Evolutionary conservation across 768 basidiomycete genomes (phyloP).

Genomic region (Tylopilus plumbeoviolaceoides): DNA sequence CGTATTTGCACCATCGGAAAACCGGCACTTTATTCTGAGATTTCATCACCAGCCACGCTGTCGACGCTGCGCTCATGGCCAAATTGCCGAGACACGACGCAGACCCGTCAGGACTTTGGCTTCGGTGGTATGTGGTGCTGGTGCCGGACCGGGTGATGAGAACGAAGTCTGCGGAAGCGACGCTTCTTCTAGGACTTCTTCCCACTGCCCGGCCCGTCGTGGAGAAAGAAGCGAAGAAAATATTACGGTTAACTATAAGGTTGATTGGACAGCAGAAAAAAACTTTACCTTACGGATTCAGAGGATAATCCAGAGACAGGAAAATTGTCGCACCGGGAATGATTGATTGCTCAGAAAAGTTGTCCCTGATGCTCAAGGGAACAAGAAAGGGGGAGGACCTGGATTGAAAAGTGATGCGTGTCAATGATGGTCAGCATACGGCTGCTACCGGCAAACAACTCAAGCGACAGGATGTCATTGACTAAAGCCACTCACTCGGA

Average conservation of each 20-base stretch:
- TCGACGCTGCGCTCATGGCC: background rate
- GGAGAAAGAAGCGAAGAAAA: constrained; percentile 10
- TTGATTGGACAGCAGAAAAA: background rate
- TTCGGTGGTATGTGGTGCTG: background rate
- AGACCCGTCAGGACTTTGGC: background rate
- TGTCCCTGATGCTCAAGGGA: no score
- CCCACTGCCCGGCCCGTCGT: constrained; percentile 8
- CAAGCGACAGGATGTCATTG: no score
- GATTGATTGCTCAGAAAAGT: no score
- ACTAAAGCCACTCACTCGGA: no score
- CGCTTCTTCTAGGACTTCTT: no score
- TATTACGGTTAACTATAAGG: background rate
- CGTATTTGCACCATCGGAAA: no score
- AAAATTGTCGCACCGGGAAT: background rate
- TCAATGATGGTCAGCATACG: background rate
- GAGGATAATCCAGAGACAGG: background rate
- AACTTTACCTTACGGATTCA: background rate
- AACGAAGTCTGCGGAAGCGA: background rate
- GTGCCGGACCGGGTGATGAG: background rate
- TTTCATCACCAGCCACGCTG: background rate
- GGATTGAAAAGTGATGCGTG: background rate
- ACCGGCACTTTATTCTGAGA: no score
- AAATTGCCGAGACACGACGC: background rate
- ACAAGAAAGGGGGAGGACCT: no score
- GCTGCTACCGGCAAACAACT: no score